Evolutionary conservation across 2,329 filamentous ascomycete genomes (phyloP).

Genomic region (Polychaeton citri): DNA sequence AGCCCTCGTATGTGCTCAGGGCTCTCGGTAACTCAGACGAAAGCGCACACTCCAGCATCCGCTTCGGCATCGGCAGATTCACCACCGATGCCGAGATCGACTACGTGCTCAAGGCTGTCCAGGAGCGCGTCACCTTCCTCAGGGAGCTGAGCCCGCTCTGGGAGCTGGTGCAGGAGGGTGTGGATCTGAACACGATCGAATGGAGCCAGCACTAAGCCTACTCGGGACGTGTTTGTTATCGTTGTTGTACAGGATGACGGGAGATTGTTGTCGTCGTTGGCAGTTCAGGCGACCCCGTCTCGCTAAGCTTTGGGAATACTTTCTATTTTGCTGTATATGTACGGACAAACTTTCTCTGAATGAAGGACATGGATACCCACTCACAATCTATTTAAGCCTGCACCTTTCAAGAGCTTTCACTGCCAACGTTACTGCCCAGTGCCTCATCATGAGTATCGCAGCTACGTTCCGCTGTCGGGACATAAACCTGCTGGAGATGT

Average conservation of each 20-base stretch:
- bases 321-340: too few species aligned
- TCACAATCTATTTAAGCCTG: too few species aligned
- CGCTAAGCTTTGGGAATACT: too few species aligned
- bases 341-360: too few species aligned
- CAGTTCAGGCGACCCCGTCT: too few species aligned
- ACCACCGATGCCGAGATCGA: slow-evolving; percentile 93
- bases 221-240: not conserved
- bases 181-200: slow-evolving; percentile 91
- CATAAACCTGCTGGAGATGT: too few species aligned
- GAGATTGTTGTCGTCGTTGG: too few species aligned
- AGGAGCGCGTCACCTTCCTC: slow-evolving; percentile 80
- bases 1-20: slow-evolving; percentile 90
- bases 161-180: slow-evolving; percentile 94
- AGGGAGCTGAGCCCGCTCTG: slow-evolving; percentile 90
- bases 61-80: slow-evolving; percentile 94
- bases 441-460: too few species aligned
- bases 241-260: not conserved
- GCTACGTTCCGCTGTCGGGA: too few species aligned
- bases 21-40: slow-evolving; percentile 94
- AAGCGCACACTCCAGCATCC: slow-evolving; percentile 92
- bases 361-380: too few species aligned
- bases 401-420: too few species aligned
- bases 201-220: slow-evolving; percentile 87
- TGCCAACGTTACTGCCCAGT: too few species aligned
- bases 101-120: slow-evolving; percentile 90